These are phyloP conservation scores for Cynara cardunculus DNA, from an alignment of 129 eudicot species.

Conservation along the genomic window DNA sequence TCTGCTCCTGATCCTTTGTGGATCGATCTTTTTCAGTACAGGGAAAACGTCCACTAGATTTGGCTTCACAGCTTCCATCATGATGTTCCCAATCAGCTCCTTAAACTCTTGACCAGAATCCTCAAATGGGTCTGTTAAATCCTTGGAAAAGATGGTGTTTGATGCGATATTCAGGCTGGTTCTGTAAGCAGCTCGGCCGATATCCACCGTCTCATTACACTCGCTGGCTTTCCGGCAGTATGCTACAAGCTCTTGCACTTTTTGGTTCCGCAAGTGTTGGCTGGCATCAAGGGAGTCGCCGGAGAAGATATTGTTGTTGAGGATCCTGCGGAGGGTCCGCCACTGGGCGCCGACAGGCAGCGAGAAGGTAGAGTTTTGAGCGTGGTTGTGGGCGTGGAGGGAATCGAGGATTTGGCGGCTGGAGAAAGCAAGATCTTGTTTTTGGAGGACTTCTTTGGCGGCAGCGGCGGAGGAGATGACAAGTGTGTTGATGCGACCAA, in stretches of 20 bases:
- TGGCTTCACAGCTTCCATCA: conserved; percentile 53
- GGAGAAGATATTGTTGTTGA: conserved; percentile 17
- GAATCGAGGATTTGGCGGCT: conserved; percentile 14
- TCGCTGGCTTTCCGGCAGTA: conserved; percentile 31
- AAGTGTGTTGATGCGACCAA: conserved; percentile 45
- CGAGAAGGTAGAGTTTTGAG: conserved; percentile 25
- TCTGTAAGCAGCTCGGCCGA: conserved; percentile 21
- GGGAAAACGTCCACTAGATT: conserved; percentile 47
- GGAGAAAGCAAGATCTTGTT: conserved; percentile 21
- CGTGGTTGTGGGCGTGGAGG: conserved; percentile 12
- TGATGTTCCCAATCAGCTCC: conserved; percentile 37
- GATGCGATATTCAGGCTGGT: conserved; percentile 42
- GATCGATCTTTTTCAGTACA: conserved; percentile 20
- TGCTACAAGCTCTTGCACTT: conserved; percentile 44
- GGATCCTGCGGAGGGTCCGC: conserved; percentile 43
- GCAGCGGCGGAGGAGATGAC: conserved; percentile 23
- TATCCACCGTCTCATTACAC: conserved; percentile 15
- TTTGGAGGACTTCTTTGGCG: conserved; percentile 34
- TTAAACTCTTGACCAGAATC: conserved; percentile 50
- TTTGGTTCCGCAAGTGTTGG: conserved; percentile 23
- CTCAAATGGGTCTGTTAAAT: conserved; percentile 37
- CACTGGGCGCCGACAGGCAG: conserved; percentile 44
- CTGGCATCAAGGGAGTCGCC: conserved; percentile 18
- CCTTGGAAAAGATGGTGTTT: conserved; percentile 50
- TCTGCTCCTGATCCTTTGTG: conserved; percentile 24